These are phyloP conservation scores for Melocanna baccifera DNA, from an alignment of 176 grass and related monocot species.

Conservation along the genomic window DNA sequence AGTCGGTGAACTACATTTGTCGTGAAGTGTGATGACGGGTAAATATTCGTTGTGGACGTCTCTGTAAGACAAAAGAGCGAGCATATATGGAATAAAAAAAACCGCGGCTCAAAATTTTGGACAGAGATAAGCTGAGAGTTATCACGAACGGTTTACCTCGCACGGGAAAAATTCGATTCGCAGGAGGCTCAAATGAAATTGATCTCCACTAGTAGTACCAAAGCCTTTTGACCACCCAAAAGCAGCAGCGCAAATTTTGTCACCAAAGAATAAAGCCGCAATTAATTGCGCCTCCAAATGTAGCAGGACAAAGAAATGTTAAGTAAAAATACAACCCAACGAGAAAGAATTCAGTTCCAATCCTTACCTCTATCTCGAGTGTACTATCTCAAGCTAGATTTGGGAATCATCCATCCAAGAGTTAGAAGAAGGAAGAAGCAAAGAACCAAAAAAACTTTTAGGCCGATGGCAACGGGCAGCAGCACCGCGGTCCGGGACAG, in stretches of 20 bases:
- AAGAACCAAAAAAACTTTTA: conserved; percentile 17
- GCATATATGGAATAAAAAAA: background rate
- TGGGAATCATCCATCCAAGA: conserved; percentile 35
- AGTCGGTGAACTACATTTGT: background rate
- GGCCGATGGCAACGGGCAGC: conserved; percentile 31
- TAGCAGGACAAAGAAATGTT: conserved; percentile 38
- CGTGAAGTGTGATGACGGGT: background rate
- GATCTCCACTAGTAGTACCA: conserved; percentile 16
- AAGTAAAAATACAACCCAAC: conserved; percentile 26
- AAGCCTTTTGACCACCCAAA: conserved; percentile 36
- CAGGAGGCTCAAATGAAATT: conserved; percentile 15
- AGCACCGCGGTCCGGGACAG: conserved; percentile 17
- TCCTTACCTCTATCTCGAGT: conserved; percentile 23
- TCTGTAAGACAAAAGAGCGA: conserved; percentile 12
- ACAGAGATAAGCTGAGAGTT: conserved; percentile 18
- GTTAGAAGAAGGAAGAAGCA: background rate
- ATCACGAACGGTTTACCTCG: background rate
- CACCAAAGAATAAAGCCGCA: conserved; percentile 23
- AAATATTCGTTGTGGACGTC: background rate
- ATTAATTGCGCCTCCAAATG: conserved; percentile 33
- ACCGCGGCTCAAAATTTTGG: background rate
- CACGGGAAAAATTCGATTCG: conserved; percentile 31
- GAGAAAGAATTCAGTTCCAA: conserved; percentile 50
- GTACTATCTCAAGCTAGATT: conserved; percentile 29
- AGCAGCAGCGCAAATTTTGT: conserved; percentile 27